Evolutionary conservation across 2,329 filamentous ascomycete genomes (phyloP).

Genomic region (Trichoderma oligosporum): DNA sequence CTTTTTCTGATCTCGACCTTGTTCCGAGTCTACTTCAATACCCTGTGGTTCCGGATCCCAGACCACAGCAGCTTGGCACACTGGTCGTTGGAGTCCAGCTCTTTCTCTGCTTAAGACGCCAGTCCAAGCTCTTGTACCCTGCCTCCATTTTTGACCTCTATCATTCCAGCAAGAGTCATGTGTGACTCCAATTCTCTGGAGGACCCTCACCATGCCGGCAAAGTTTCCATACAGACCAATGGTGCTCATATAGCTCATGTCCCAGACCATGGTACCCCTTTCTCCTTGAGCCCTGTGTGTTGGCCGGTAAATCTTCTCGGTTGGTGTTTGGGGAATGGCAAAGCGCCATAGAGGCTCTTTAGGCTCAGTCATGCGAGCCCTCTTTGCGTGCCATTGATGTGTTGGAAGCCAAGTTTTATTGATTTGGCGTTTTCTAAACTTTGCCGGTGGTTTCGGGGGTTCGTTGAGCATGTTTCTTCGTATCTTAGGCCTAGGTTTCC

Average conservation of each 20-base stretch:
- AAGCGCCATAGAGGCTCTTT: slow-evolving; percentile 85
- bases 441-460: slow-evolving; percentile 52
- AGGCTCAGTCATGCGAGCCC: slow-evolving; percentile 80
- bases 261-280: slow-evolving; percentile 80
- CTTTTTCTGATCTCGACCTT: slow-evolving; percentile 24
- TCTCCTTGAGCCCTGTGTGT: slow-evolving; percentile 76
- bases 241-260: slow-evolving; percentile 90
- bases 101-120: slow-evolving; percentile 51
- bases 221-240: slow-evolving; percentile 69
- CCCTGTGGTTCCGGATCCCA: slow-evolving; percentile 58
- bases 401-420: slow-evolving; percentile 94
- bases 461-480: slow-evolving; percentile 66
- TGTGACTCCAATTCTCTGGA: slow-evolving; percentile 62
- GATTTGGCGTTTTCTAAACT: slow-evolving; percentile 79
- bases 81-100: slow-evolving; percentile 47
- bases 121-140: slow-evolving; percentile 47
- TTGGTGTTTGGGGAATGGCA: slow-evolving; percentile 77
- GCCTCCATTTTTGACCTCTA: slow-evolving; percentile 67
- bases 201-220: slow-evolving; percentile 59
- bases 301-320: slow-evolving; percentile 82
- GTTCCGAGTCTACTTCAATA: slow-evolving; percentile 24
- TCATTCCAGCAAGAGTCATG: slow-evolving; percentile 59
- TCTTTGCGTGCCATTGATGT: slow-evolving; percentile 89
- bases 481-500: slow-evolving; percentile 57
- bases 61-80: slow-evolving; percentile 70